Evolutionary conservation across 768 basidiomycete genomes (phyloP).

Genomic region (Mycena indigotica): DNA sequence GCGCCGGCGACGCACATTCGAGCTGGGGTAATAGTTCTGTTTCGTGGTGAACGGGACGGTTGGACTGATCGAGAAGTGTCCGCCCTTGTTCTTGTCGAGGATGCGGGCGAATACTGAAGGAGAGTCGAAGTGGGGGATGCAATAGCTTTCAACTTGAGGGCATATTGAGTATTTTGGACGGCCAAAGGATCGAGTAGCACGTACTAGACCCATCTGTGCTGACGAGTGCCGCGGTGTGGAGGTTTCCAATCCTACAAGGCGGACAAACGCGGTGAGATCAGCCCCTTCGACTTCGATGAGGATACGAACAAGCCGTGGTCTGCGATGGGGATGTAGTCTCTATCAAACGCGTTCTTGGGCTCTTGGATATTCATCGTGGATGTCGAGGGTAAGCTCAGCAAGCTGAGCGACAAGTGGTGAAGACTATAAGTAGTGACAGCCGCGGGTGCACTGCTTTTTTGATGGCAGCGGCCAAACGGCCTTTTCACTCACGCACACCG

Average conservation of each 20-base stretch:
- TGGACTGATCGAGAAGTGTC: conserved; percentile 89
- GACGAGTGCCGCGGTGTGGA: conserved; percentile 81
- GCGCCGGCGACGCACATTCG: conserved; percentile 66
- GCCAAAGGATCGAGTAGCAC: conserved; percentile 9
- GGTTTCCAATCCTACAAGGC: conserved; percentile 69
- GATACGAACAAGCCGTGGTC: conserved; percentile 74
- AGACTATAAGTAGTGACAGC: not conserved
- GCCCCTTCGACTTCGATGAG: not conserved
- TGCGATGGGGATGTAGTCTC: conserved; percentile 74
- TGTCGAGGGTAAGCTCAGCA: not conserved
- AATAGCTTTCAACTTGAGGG: conserved; percentile 83
- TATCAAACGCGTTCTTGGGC: conserved; percentile 46
- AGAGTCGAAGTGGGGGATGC: conserved; percentile 91
- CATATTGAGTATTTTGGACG: no score
- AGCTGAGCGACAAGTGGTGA: not conserved
- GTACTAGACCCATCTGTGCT: conserved; percentile 82
- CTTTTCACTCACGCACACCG: not conserved
- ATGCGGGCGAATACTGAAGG: conserved; percentile 91
- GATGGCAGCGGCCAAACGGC: not conserved
- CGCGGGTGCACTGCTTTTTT: not conserved
- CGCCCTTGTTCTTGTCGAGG: conserved; percentile 87
- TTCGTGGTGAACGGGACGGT: conserved; percentile 69
- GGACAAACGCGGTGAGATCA: not conserved
- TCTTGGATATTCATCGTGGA: conserved; percentile 53
- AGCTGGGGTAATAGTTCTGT: conserved; percentile 81